Conservation (phyloP, 164 flowering plant genomes). For the Vitis cinerea region DNA sequence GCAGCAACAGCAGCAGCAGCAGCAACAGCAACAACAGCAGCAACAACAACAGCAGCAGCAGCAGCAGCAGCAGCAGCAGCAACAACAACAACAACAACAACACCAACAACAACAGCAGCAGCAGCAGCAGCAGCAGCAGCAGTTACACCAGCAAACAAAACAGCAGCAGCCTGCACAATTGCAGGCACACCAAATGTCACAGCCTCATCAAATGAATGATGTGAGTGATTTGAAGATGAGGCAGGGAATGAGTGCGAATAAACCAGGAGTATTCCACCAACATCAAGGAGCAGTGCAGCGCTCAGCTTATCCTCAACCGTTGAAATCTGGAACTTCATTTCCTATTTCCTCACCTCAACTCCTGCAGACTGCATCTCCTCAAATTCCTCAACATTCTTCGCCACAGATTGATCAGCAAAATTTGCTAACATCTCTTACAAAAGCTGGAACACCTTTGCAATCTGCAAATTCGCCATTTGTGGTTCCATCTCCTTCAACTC, state of each 20-base stretch:
- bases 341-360: slow-evolving; percentile 72
- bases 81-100: slow-evolving; percentile 29
- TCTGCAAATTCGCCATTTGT: slow-evolving; percentile 76
- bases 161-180: slow-evolving; percentile 49
- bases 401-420: slow-evolving; percentile 86
- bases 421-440: slow-evolving; percentile 46
- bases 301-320: slow-evolving; percentile 47
- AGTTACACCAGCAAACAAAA: slow-evolving; percentile 28
- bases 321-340: slow-evolving; percentile 63
- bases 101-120: slow-evolving; percentile 23
- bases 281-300: slow-evolving; percentile 56
- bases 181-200: slow-evolving; percentile 56
- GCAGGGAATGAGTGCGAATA: slow-evolving; percentile 45
- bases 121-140: slow-evolving; percentile 19
- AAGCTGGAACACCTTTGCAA: slow-evolving; percentile 74
- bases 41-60: slow-evolving; percentile 46
- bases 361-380: slow-evolving; percentile 70
- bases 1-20: slow-evolving; percentile 27
- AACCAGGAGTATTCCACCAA: slow-evolving; percentile 59
- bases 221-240: slow-evolving; percentile 60
- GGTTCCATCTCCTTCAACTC: slow-evolving; percentile 82
- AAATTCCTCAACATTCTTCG: slow-evolving; percentile 69
- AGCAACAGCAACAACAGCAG: slow-evolving; percentile 28
- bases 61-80: slow-evolving; percentile 26
- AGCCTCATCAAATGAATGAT: slow-evolving; percentile 65